Base-by-base conservation (phyloP, 257 asterid species). In the Buddleja alternifolia region DNA sequence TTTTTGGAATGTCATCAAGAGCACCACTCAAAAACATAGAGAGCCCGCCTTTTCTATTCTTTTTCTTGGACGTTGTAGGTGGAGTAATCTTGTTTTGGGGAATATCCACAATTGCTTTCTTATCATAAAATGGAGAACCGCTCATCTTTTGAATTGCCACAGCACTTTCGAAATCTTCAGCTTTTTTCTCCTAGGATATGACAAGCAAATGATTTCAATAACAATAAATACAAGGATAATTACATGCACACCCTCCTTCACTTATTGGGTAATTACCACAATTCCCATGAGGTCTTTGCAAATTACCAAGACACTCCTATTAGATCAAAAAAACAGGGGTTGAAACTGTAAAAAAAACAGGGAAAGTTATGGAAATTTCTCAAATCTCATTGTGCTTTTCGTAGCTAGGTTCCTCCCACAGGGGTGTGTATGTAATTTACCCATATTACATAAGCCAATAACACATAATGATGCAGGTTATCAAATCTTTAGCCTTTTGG, bases 1-100 rank as follows among this genome's bases (percentile, higher is more conserved):
- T 42, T 78, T 89, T 85, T 10, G 95, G 89, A 44, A 74, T 75
- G 44, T 91, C 95, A 42, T 94, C 98, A 63, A 94, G 96, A 72
- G 93, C 98, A 21, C 99, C 98, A 73, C 84, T 94, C 56, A 94
- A 85, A 75, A 94, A 94, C 97, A 94, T 76, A 40, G 99, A 94
- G 42, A 94, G 97, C 34, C 96, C 96, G 3, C 97, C 99, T 82
- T 91, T 91, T 64, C 85, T 85, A 60, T 82, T 91, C 82, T 94
- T 91, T 83, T 86, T 94, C 88, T 89, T 94, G 29, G 90, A 80
- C 51, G 84, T 45, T 60, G 85, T 40, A 14, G 82, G 78, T 62
- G 81, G 62, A 39, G 73, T 62, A 32, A 39, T 66, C 64, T 68
- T 83, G 53, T 68, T 54, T 50, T 73, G 68, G 17, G 67, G 68